Percentiles rank a stretch among this genome's conserved stretches.
These are phyloP conservation scores for Auricularia sp. DNA, from an alignment of 768 basidiomycete genomes.

Conservation along the genomic window DNA sequence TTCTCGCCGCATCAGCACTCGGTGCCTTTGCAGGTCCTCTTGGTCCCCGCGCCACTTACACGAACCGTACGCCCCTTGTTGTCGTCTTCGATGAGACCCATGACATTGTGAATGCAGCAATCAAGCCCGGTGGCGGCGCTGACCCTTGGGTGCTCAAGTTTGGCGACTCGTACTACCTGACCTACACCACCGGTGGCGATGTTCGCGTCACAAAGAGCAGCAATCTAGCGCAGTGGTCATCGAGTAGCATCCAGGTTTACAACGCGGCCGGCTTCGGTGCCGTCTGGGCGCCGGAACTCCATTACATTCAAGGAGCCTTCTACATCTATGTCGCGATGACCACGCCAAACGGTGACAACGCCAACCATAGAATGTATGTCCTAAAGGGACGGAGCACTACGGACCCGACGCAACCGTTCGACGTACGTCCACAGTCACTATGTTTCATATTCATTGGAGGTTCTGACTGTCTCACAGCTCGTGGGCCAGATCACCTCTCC, in stretches of 20 bases:
- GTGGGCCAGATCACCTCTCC: not conserved
- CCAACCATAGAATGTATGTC: not conserved
- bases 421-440: not conserved
- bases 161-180: not conserved
- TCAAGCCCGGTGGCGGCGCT: not conserved
- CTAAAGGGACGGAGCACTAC: not conserved
- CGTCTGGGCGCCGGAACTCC: not conserved
- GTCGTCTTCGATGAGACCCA: not conserved
- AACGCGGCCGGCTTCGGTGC: not conserved
- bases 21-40: not conserved
- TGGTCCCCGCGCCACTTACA: not conserved
- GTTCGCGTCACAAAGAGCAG: not conserved
- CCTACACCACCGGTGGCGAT: not conserved
- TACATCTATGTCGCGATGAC: constrained; percentile 1
- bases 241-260: not conserved
- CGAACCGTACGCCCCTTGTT: not conserved
- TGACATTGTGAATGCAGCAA: not conserved
- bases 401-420: not conserved
- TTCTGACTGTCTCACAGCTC: not conserved
- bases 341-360: not conserved
- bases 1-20: not conserved
- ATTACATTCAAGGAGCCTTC: not conserved
- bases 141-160: not conserved
- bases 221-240: not conserved
- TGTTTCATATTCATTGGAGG: not conserved